Evolutionary conservation across 1,284 basidiomycete species (phyloP).

Genomic region (Fomitopsis pinicola): DNA sequence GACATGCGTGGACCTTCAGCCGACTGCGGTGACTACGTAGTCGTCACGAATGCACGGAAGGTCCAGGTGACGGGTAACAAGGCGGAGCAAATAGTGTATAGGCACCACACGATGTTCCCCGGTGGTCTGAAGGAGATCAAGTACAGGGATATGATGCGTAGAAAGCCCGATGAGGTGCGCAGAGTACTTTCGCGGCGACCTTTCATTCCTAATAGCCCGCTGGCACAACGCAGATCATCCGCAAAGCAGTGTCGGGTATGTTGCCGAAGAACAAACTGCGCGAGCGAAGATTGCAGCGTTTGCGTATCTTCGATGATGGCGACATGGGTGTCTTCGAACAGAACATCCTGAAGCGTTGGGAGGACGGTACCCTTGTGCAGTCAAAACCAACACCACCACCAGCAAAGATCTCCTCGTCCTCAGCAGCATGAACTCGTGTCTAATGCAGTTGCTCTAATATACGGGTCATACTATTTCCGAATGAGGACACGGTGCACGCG

Average conservation of each 20-base stretch:
- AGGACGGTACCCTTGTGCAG: conserved; percentile 56
- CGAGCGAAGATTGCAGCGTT: conserved; percentile 77
- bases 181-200: neutral
- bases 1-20: conserved; percentile 39
- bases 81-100: conserved; percentile 82
- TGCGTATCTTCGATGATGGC: conserved; percentile 80
- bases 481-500: neutral
- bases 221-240: conserved; percentile 68
- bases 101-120: conserved; percentile 90
- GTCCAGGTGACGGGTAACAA: conserved; percentile 91
- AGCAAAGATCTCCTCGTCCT: neutral
- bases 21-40: conserved; percentile 96
- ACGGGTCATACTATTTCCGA: neutral
- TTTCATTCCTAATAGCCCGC: neutral
- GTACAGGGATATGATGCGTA: conserved; percentile 78
- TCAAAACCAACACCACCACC: conserved; percentile 3
- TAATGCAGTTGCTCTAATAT: neutral
- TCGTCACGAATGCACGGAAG: conserved; percentile 87
- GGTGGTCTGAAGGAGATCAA: conserved; percentile 91
- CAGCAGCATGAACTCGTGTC: neutral
- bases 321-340: conserved; percentile 65
- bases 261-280: conserved; percentile 93
- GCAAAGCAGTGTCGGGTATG: conserved; percentile 96
- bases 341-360: conserved; percentile 72
- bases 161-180: conserved; percentile 89